A percentile compares a stretch with the other conserved stretches of the same genome.
phyloP scores from a whole-genome alignment of 2,329 filamentous ascomycete species.

The Hypocrella siamensis region DNA sequence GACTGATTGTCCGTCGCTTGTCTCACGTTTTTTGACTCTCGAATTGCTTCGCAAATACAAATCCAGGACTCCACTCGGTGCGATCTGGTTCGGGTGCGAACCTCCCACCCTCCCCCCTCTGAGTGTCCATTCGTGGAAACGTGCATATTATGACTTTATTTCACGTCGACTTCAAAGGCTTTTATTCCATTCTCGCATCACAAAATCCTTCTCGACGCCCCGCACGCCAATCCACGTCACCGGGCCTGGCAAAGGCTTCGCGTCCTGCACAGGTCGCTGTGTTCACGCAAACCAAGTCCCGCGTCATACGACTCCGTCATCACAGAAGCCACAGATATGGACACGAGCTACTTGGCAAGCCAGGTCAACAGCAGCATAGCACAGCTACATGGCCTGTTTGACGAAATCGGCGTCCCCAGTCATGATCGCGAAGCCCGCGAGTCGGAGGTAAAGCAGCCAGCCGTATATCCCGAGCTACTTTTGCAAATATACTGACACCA shows the following conservation, averaged over 20 bases:
- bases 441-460: slow-evolving; percentile 47
- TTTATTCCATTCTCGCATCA: no score
- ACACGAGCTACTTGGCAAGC: slow-evolving; percentile 82
- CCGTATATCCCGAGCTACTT: background rate
- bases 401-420: slow-evolving; percentile 88
- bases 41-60: background rate
- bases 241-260: no score
- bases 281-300: background rate
- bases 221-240: no score
- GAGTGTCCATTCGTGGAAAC: no score
- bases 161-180: no score
- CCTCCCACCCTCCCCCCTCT: no score
- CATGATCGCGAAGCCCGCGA: slow-evolving; percentile 88
- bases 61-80: no score
- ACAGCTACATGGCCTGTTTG: slow-evolving; percentile 87
- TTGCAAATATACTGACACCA: background rate
- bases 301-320: background rate
- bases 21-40: background rate
- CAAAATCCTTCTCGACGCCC: no score
- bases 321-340: slow-evolving; percentile 37
- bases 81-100: no score
- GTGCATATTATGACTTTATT: no score
- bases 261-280: background rate
- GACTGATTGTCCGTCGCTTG: background rate
- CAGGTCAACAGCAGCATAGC: slow-evolving; percentile 90